phyloP scores from a whole-genome alignment of 352 stramenopile species.

The Hyaloperonospora brassicae region DNA sequence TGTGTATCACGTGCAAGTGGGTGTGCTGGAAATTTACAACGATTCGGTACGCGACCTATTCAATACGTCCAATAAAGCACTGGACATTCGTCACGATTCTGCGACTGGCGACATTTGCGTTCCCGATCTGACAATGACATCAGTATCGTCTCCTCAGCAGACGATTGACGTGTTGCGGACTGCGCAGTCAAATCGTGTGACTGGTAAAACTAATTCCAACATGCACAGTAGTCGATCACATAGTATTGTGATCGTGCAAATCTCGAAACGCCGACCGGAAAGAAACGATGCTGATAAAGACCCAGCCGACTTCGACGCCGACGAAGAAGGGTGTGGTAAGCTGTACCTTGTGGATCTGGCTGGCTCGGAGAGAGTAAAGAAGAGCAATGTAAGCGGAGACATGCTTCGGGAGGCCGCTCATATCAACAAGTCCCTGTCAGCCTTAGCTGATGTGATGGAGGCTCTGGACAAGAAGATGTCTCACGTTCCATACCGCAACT shows the following conservation, averaged over 20 bases:
- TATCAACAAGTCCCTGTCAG: conserved; percentile 88
- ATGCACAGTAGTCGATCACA: conserved; percentile 89
- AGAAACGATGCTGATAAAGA: conserved; percentile 24
- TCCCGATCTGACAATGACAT: conserved; percentile 66
- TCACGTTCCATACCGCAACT: conserved; percentile 96
- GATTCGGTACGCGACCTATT: conserved; percentile 89
- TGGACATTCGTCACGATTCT: conserved; percentile 73
- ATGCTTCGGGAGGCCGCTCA: conserved; percentile 73
- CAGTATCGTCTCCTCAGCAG: conserved; percentile 51
- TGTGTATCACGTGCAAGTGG: conserved; percentile 75
- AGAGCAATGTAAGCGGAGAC: conserved; percentile 81
- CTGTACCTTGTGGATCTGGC: conserved; percentile 90
- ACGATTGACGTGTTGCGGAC: conserved; percentile 58
- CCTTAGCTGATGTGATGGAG: conserved; percentile 90
- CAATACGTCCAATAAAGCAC: conserved; percentile 46
- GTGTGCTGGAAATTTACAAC: conserved; percentile 97
- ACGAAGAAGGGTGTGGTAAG: conserved; percentile 73
- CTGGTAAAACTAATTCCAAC: conserved; percentile 84
- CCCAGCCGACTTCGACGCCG: conserved; percentile 17
- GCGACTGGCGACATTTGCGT: conserved; percentile 63
- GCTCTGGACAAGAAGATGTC: conserved; percentile 85
- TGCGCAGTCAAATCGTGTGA: conserved; percentile 73
- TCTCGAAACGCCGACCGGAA: conserved; percentile 45
- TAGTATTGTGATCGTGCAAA: conserved; percentile 88
- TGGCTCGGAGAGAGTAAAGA: conserved; percentile 88